A percentile compares a stretch with the other conserved stretches of the same genome.
Evolutionary conservation across 257 asterid species (phyloP).

Genomic region (Lycium ferocissimum): DNA sequence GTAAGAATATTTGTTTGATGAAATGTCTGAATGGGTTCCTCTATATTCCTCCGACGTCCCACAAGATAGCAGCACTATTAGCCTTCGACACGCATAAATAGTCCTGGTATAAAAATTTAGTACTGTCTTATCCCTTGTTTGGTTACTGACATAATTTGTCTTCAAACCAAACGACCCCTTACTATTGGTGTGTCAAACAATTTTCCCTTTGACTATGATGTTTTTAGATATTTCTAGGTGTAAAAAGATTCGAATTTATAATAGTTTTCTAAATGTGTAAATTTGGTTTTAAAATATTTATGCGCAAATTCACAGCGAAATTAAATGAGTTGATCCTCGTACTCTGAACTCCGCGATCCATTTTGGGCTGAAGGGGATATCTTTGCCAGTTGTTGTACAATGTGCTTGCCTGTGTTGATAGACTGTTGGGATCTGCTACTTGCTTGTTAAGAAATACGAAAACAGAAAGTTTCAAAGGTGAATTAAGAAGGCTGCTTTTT

Average conservation of each 20-base stretch:
- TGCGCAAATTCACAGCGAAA: background rate
- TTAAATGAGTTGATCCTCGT: background rate
- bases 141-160: no score
- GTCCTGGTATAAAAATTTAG: no score
- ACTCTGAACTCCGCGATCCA: background rate
- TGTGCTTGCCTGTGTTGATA: background rate
- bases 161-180: background rate
- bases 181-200: background rate
- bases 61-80: background rate
- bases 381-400: background rate
- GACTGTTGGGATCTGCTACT: background rate
- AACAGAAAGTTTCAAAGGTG: background rate
- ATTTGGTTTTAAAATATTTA: background rate
- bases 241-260: no score
- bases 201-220: background rate
- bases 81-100: no score
- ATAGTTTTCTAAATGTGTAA: no score
- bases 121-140: no score
- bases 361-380: background rate
- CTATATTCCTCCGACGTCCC: background rate
- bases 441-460: background rate
- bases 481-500: background rate
- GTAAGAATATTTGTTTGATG: slow-evolving; percentile 36
- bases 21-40: slow-evolving; percentile 42
- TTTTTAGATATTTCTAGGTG: background rate